Percentiles rank a stretch among this genome's conserved stretches.
phyloP scores from a whole-genome alignment of 2,329 filamentous ascomycete genomes.

The Furcasterigmium sp. region DNA sequence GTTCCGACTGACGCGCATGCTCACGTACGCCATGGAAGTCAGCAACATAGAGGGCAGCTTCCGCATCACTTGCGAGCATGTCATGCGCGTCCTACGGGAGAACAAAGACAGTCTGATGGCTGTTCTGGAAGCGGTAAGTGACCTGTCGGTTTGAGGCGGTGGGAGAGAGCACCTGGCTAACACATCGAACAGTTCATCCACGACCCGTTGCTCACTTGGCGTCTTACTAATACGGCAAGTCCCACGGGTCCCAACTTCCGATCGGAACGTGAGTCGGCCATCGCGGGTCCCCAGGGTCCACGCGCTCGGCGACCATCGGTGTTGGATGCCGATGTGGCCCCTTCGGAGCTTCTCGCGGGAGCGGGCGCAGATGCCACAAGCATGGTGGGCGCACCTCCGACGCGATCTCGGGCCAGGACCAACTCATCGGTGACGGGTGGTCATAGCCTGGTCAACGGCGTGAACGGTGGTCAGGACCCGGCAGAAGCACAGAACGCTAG shows the following conservation, averaged over 20 bases:
- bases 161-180: constrained; percentile 11
- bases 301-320: constrained; percentile 64
- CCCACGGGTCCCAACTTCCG: constrained; percentile 64
- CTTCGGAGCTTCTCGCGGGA: constrained; percentile 50
- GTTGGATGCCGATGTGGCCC: constrained; percentile 57
- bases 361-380: constrained; percentile 20
- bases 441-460: constrained; percentile 29
- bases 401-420: constrained; percentile 50
- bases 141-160: not conserved
- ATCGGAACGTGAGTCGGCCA: constrained; percentile 51
- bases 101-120: constrained; percentile 99
- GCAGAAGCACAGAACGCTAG: constrained; percentile 87
- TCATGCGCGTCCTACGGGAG: constrained; percentile 92
- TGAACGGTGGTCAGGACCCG: constrained; percentile 30
- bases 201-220: constrained; percentile 97
- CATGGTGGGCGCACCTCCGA: constrained; percentile 41
- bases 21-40: constrained; percentile 99
- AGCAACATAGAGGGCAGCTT: constrained; percentile 99
- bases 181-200: constrained; percentile 74
- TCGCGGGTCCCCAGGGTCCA: constrained; percentile 39
- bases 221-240: constrained; percentile 60
- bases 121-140: constrained; percentile 80
- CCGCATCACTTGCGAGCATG: constrained; percentile 95
- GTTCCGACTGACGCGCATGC: constrained; percentile 96
- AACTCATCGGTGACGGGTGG: constrained; percentile 47